phyloP scores from a whole-genome alignment of 73 alveolate species.

The Paramecium bursaria region DNA sequence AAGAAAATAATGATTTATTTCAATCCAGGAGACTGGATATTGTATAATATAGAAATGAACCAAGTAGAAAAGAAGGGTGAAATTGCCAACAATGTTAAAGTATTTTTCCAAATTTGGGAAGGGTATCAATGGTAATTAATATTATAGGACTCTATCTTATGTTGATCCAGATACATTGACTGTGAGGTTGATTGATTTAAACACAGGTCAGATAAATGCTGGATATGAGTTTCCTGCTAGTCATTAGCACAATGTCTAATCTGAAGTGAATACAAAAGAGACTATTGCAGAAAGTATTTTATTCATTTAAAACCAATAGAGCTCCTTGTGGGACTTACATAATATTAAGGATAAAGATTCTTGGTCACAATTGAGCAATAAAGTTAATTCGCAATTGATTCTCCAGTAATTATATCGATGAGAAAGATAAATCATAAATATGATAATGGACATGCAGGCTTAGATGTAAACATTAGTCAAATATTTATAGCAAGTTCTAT shows the following conservation, averaged over 20 bases:
- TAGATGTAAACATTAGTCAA: no score
- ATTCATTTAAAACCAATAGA: background rate
- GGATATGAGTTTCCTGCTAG: background rate
- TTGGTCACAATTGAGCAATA: no score
- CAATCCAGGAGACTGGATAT: background rate
- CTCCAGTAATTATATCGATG: no score
- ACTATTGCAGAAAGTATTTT: background rate
- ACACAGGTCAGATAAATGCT: background rate
- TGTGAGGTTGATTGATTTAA: background rate
- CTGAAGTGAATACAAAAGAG: background rate
- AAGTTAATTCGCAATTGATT: no score
- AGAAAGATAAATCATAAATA: no score
- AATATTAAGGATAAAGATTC: no score
- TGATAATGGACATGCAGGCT: no score
- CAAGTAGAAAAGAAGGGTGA: background rate
- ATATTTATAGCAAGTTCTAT: no score
- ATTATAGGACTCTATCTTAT: background rate
- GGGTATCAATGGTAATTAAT: background rate
- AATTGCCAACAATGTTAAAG: background rate
- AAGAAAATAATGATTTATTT: no score
- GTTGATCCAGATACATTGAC: background rate
- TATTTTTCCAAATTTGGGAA: no score
- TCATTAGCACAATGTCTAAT: background rate
- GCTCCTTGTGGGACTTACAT: no score
- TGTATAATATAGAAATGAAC: no score